phyloP scores from a whole-genome alignment of 176 grass and related monocot genomes.

The Eleusine indica region DNA sequence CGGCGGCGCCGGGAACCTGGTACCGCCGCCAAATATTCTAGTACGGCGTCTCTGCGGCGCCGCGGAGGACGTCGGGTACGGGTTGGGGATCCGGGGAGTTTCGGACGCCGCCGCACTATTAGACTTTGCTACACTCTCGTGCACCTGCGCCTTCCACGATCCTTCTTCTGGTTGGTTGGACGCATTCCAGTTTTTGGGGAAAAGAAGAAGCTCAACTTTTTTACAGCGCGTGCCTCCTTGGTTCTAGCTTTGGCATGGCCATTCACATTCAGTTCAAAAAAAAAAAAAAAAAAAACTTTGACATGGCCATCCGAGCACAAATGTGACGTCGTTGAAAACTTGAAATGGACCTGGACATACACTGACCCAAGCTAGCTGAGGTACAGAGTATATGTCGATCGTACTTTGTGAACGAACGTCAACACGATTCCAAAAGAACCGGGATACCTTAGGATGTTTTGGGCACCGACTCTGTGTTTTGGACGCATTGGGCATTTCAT shows the following conservation, averaged over 20 bases:
- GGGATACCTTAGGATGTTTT: neutral
- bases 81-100: neutral
- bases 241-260: neutral
- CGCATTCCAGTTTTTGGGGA: neutral
- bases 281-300: neutral
- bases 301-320: neutral
- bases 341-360: neutral
- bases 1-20: conserved; percentile 19
- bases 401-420: neutral
- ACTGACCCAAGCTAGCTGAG: neutral
- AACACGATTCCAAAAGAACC: neutral
- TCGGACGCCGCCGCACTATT: neutral
- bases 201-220: neutral
- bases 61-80: neutral
- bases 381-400: neutral
- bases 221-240: neutral
- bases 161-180: neutral
- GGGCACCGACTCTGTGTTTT: neutral
- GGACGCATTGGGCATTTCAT: no score
- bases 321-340: neutral
- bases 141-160: neutral
- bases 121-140: neutral
- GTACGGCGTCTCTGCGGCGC: neutral
- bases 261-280: no score
- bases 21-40: neutral